A percentile compares a stretch with the other conserved stretches of the same genome.
Conservation (phyloP, 2,329 filamentous ascomycete genomes). For the Neofusicoccum sp. region DNA sequence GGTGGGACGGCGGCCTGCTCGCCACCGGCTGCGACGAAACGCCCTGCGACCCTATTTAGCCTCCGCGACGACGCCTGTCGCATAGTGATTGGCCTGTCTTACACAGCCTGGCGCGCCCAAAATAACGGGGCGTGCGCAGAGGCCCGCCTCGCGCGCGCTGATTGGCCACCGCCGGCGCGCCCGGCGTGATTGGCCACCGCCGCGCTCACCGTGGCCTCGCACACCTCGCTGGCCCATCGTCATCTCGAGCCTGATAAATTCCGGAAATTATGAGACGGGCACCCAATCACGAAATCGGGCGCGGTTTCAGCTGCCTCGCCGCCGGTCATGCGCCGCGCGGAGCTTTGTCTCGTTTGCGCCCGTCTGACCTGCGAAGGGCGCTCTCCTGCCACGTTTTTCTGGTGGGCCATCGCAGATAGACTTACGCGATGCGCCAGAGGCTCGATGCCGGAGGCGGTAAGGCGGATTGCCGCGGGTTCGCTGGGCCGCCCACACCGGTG, state of each 20-base stretch:
- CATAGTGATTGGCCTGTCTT: neutral
- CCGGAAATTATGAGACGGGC: neutral
- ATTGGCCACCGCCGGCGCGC: neutral
- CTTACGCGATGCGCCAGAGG: neutral
- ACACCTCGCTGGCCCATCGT: neutral
- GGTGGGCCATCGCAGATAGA: neutral
- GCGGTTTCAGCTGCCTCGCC: neutral
- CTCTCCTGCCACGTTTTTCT: neutral
- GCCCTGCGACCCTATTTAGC: slow-evolving; percentile 7
- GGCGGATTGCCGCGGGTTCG: neutral
- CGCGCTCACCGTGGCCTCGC: neutral
- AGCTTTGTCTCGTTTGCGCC: neutral
- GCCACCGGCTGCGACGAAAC: neutral
- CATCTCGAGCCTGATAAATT: neutral
- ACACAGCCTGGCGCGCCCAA: neutral
- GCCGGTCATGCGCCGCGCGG: neutral
- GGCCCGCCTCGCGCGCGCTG: neutral
- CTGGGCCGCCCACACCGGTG: neutral
- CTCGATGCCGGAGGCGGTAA: neutral
- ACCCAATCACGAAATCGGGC: neutral
- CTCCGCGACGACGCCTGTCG: neutral
- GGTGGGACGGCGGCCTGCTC: neutral
- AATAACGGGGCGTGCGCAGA: neutral
- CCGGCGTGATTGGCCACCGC: neutral
- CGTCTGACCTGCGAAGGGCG: neutral